Evolutionary conservation across 768 basidiomycete species (phyloP), one percentile per base, ranked within the genome.

Genomic region (Boletus subparvulus): DNA sequence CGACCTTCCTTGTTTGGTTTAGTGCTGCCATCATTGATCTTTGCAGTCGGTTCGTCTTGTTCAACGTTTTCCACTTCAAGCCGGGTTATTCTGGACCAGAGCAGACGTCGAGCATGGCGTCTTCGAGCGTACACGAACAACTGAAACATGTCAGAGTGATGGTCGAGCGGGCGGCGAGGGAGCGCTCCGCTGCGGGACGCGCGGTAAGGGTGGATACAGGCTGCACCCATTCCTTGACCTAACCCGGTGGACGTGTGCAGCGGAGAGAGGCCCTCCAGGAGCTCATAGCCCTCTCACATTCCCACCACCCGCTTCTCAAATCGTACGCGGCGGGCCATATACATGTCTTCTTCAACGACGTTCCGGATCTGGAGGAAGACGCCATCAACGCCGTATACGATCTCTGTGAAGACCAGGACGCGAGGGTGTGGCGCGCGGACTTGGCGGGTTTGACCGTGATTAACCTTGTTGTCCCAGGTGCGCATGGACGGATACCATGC

Each of bases 331-430:
- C 86, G 0, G 71, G 71, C 33, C 78, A 83, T 50, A 80, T 90
- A 54, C 80, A 75, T 35, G 60, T 71, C 47, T 85, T 85, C 67
- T 83, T 89, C 74, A 80, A 74, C 60, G 83, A 86, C 69, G 86
- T 87, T 61, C 82, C 83, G 0, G 88, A 87, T 44, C 73, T 86
- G n/a, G 85, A 88, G 66, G 88, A 90, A 61, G 81, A 81, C 21
- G 85, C 85, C 7, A 87, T 90, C 64, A 85, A 90, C 62, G 84
- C 85, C n/a, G 79, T 90, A 13, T 90, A 89, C 63, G 88, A 90
- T 71, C 73, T 90, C 0, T 90, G 88, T 66, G 88, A 90, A 68
- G 88, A 90, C 73, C 80, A 80, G 47, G 78, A 80, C 39, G 61
- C 78, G 13, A 73, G 74, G 60, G 87, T 86, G 61, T 42, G 76